phyloP scores from a whole-genome alignment of 2,329 filamentous ascomycete species.

The Talaromyces sp. region DNA sequence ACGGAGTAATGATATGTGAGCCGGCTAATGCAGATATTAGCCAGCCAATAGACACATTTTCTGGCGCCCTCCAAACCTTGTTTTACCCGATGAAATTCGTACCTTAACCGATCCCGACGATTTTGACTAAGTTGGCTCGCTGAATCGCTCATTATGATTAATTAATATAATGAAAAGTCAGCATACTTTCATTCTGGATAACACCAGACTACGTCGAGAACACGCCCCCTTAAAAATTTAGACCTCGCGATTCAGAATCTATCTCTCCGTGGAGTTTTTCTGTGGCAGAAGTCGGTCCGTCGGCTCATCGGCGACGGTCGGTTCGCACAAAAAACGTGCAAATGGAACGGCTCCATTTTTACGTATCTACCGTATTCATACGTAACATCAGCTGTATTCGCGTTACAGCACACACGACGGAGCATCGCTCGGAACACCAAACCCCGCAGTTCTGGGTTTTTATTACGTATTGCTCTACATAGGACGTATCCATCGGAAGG shows the following conservation, averaged over 20 bases:
- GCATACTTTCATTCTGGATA: neutral
- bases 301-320: neutral
- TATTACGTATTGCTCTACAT: neutral
- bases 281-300: neutral
- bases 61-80: neutral
- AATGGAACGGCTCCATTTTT: neutral
- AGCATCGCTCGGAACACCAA: neutral
- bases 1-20: neutral
- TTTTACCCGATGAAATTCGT: neutral
- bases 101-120: conserved; percentile 10
- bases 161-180: neutral
- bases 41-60: neutral
- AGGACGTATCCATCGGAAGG: neutral
- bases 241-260: neutral
- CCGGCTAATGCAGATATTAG: neutral
- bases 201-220: neutral
- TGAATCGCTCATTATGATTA: neutral
- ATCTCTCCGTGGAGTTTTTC: conserved; percentile 6
- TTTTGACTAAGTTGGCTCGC: neutral
- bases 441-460: neutral
- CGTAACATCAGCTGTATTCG: neutral
- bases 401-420: neutral
- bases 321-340: conserved; percentile 2
- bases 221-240: neutral
- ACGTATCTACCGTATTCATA: neutral